Evolutionary conservation across 768 basidiomycete species (phyloP).

Genomic region (Rhodosporidiobolus sp.): DNA sequence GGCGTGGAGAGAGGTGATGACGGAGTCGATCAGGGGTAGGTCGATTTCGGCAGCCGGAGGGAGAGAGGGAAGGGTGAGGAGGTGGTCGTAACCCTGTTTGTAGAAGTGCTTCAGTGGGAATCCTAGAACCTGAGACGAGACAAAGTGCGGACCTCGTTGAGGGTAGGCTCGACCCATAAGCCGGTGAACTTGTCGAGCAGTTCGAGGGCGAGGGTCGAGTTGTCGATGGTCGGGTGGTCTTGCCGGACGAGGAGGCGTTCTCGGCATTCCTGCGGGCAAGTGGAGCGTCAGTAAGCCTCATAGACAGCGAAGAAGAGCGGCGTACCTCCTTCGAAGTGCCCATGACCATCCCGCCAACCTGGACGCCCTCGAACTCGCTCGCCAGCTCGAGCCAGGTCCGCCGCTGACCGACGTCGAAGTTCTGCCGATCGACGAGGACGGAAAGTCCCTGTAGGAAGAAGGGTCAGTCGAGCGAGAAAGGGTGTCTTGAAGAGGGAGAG

Average conservation of each 20-base stretch:
- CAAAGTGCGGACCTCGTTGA: slow-evolving; percentile 27
- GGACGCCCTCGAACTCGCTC: slow-evolving; percentile 18
- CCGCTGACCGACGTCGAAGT: slow-evolving; percentile 36
- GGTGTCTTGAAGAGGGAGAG: background rate
- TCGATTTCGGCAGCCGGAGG: slow-evolving; percentile 16
- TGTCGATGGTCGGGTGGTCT: slow-evolving; percentile 35
- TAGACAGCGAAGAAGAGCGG: background rate
- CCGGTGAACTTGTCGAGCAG: slow-evolving; percentile 36
- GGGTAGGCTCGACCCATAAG: slow-evolving; percentile 20
- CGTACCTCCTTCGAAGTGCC: slow-evolving; percentile 20
- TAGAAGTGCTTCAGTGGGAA: accelerated
- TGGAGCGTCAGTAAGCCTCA: too few relatives aligned
- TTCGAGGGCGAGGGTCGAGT: slow-evolving; percentile 20
- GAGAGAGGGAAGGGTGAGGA: slow-evolving; percentile 31
- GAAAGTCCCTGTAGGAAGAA: background rate
- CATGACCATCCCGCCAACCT: slow-evolving; percentile 32
- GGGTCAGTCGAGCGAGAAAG: background rate
- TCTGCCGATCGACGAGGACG: slow-evolving; percentile 39
- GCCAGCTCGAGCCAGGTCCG: slow-evolving; percentile 36
- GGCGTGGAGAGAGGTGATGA: slow-evolving; percentile 7
- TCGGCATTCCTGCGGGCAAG: slow-evolving; percentile 18
- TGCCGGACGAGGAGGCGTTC: slow-evolving; percentile 17
- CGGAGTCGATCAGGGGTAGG: slow-evolving; percentile 19
- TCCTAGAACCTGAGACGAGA: background rate
- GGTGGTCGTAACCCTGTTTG: slow-evolving; percentile 32